Percentiles rank a stretch among this genome's conserved stretches.
These are phyloP conservation scores for Rhizomucor pusillus DNA, from an alignment of 371 early-diverging fungal species.

Conservation along the genomic window DNA sequence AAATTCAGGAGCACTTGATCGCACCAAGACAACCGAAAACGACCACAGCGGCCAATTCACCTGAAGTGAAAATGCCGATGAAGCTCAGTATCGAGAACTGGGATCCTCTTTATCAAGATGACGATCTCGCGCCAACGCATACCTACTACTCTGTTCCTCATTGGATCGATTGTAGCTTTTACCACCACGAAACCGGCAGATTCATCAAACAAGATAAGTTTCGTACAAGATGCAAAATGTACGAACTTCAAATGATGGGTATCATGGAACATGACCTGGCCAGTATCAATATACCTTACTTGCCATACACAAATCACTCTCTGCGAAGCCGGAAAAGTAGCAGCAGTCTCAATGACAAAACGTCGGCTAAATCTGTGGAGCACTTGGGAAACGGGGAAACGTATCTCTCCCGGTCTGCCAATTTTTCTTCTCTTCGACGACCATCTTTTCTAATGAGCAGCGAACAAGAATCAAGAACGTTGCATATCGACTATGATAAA, in stretches of 20 bases:
- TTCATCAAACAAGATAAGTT: slow-evolving; percentile 55
- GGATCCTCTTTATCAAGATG: slow-evolving; percentile 60
- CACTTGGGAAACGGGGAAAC: slow-evolving; percentile 23
- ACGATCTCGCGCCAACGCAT: slow-evolving; percentile 29
- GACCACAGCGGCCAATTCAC: slow-evolving; percentile 15
- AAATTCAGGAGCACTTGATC: slow-evolving; percentile 12
- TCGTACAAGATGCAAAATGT: slow-evolving; percentile 77
- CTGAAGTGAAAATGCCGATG: slow-evolving; percentile 25
- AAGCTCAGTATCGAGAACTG: slow-evolving; percentile 36
- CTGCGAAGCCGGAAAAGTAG: slow-evolving; percentile 27
- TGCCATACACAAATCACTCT: slow-evolving; percentile 13
- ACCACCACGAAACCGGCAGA: slow-evolving; percentile 56
- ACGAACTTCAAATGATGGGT: slow-evolving; percentile 82
- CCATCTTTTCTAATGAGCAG: slow-evolving; percentile 10
- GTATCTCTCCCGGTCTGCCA: slow-evolving; percentile 44
- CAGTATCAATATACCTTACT: slow-evolving; percentile 56
- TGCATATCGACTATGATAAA: slow-evolving; percentile 40
- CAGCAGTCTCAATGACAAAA: slow-evolving; percentile 37
- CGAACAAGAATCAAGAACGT: background rate
- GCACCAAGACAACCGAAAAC: slow-evolving; percentile 3
- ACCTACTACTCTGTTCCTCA: slow-evolving; percentile 80
- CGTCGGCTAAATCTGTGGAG: slow-evolving; percentile 10
- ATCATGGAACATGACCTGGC: slow-evolving; percentile 69
- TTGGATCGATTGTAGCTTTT: slow-evolving; percentile 94
- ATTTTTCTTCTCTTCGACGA: slow-evolving; percentile 17